Percentiles rank a stretch among this genome's conserved stretches.
These are phyloP conservation scores for Boletus rufocinnamomeus DNA, from an alignment of 768 basidiomycete genomes.

Conservation along the genomic window DNA sequence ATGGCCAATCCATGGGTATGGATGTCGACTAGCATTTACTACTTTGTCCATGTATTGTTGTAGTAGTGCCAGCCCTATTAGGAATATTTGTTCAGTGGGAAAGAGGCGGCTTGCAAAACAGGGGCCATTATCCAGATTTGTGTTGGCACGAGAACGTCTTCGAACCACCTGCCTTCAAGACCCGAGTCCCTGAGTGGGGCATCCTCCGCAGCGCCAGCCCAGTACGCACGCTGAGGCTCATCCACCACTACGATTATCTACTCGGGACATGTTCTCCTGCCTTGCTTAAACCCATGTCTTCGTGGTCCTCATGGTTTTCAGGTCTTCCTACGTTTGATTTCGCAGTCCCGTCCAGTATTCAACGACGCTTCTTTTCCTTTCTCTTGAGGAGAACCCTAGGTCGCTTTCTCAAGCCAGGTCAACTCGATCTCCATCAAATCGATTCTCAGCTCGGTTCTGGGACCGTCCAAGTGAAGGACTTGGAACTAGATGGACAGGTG, in stretches of 20 bases:
- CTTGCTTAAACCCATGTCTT: slow-evolving; percentile 40
- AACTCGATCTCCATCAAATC: slow-evolving; percentile 82
- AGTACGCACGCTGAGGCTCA: not conserved
- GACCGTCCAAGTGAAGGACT: slow-evolving; percentile 79
- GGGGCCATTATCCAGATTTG: slow-evolving; percentile 27
- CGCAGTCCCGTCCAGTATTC: slow-evolving; percentile 68
- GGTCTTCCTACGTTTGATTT: slow-evolving; percentile 65
- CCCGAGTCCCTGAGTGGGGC: slow-evolving; percentile 4
- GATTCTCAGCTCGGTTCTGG: slow-evolving; percentile 94
- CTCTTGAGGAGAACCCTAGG: slow-evolving; percentile 81
- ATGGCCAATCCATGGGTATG: slow-evolving; percentile 91
- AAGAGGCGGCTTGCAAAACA: not conserved
- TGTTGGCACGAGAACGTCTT: slow-evolving; percentile 7
- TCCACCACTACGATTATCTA: not conserved
- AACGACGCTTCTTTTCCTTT: slow-evolving; percentile 89
- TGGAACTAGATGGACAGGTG: slow-evolving; percentile 78
- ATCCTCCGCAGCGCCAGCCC: slow-evolving; percentile 7
- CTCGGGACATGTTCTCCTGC: slow-evolving; percentile 19
- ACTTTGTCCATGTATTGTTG: not conserved
- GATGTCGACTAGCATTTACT: slow-evolving; percentile 59
- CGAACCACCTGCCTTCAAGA: not conserved
- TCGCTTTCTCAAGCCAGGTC: slow-evolving; percentile 84
- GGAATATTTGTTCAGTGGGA: not conserved
- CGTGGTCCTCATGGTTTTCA: slow-evolving; percentile 59
- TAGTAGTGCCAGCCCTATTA: not conserved